Evolutionary conservation across 2,329 filamentous ascomycete genomes (phyloP), one percentile per base, ranked within the genome.

Genomic region (Penicillium sp.): DNA sequence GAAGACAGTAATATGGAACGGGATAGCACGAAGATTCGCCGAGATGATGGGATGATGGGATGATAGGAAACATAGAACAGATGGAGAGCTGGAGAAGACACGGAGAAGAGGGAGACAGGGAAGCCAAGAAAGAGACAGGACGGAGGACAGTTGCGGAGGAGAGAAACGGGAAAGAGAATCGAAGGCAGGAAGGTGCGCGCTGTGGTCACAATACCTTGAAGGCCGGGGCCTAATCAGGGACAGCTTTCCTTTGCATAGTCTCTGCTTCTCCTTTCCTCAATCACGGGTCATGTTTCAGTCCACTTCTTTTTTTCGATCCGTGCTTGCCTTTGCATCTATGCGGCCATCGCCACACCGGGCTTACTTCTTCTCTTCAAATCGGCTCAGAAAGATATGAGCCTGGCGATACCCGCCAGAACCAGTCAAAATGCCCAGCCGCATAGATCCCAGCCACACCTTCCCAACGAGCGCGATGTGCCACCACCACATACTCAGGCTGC

Each of bases 371-470:
- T 55, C 22, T 17, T 52, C 49, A 52, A 3, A 52, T 52, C 17
- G 59, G 56, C 57, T 50, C 20, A 28, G 47, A 51, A 5, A 39
- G 51, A 39, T 50, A 82, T 22, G 83, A 83, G 28, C 75, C 77
- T 39, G 73, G 61, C 42, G 81, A 81, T 47, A 84, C 75, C 47
- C 79, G 71, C 85, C 85, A 87, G n/a, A 70, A 62, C 59, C 75
- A 74, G 65, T 86, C 82, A 62, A 86, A 81, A 70, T 83, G 85
- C 0, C 84, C 84, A 73, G 85, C 76, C 2, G 83, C 83, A 57
- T 83, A 68, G 5, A 79, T 76, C 5, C 84, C 84, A 45, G 79
- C 82, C 47, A 81, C 71, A 1, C 84, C 84, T 63, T 78, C 79
- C 80, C 80, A 84, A 58, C 76, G 74, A 68, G 80, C 80, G 25